phyloP scores from a whole-genome alignment of 1,284 basidiomycete genomes.

The Mycena sp. region DNA sequence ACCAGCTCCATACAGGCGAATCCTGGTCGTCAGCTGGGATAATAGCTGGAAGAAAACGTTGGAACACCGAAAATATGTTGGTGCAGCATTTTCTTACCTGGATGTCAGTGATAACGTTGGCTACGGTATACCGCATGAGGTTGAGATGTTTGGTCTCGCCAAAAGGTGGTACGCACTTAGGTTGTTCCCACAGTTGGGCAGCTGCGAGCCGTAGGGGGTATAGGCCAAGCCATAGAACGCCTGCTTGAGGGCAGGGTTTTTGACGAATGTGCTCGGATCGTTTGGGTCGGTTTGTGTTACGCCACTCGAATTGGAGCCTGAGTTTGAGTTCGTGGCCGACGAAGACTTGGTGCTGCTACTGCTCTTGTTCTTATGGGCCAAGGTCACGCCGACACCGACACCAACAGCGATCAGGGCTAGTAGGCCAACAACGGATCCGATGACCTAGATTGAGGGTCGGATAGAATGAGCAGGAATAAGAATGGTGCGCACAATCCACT shows the following conservation, averaged over 20 bases:
- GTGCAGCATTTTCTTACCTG: constrained; percentile 46
- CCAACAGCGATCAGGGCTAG: constrained; percentile 56
- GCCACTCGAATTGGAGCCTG: constrained; percentile 21
- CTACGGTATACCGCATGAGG: constrained; percentile 27
- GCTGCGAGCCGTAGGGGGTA: constrained; percentile 66
- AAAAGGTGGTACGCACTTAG: constrained; percentile 46
- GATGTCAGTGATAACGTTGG: constrained; percentile 60
- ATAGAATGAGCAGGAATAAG: neutral
- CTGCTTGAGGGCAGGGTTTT: constrained; percentile 70
- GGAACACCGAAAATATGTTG: constrained; percentile 5
- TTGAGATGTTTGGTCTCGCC: constrained; percentile 1
- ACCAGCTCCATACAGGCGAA: constrained; percentile 32
- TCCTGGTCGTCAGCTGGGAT: constrained; percentile 57
- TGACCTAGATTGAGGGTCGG: constrained; percentile 47
- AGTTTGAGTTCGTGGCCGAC: neutral
- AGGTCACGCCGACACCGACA: constrained; percentile 55
- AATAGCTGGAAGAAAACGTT: constrained; percentile 49
- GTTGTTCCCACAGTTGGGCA: constrained; percentile 59
- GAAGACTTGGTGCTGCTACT: neutral
- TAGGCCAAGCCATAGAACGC: constrained; percentile 62
- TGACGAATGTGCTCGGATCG: constrained; percentile 73
- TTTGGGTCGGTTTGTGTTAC: constrained; percentile 50
- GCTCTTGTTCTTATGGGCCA: constrained; percentile 54
- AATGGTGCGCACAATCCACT: constrained; percentile 11
- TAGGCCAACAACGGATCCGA: constrained; percentile 54